phyloP scores from a whole-genome alignment of 257 asterid species.

The Apocynum venetum region DNA sequence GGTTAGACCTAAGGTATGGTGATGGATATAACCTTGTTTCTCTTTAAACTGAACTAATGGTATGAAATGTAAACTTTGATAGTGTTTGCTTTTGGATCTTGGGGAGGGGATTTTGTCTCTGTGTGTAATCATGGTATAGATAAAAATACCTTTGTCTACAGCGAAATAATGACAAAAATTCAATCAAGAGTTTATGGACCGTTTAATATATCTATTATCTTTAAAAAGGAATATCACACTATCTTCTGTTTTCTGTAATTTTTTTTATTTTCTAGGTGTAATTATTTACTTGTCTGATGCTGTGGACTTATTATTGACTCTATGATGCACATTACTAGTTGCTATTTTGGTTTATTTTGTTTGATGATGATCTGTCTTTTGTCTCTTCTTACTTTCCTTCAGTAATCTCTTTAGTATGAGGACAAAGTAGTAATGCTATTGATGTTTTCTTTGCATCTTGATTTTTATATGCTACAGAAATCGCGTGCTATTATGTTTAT shows the following conservation, averaged over 20 bases:
- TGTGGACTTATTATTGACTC: constrained; percentile 1
- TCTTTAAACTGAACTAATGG: not conserved
- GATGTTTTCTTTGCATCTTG: not conserved
- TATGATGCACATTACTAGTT: not conserved
- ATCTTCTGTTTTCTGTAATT: not conserved
- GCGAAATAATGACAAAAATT: not conserved
- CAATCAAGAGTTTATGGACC: not conserved
- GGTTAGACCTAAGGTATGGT: not conserved
- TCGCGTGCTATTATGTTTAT: not conserved
- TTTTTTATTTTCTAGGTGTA: not conserved
- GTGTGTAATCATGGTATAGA: not conserved
- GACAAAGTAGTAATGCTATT: not conserved
- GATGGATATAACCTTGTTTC: not conserved
- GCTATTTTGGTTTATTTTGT: not conserved
- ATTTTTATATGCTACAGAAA: not conserved
- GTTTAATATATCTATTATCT: not conserved
- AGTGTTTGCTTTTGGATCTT: not conserved
- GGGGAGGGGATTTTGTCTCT: not conserved
- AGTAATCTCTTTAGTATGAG: not conserved
- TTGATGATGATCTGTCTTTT: not conserved
- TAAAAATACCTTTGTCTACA: not conserved
- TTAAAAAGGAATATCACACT: not conserved
- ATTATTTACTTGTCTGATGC: not conserved
- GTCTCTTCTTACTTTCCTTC: not conserved
- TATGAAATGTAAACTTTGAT: not conserved